Evolutionary conservation across 345 rosid species (phyloP).

Genomic region (Lenwebbia sp.): DNA sequence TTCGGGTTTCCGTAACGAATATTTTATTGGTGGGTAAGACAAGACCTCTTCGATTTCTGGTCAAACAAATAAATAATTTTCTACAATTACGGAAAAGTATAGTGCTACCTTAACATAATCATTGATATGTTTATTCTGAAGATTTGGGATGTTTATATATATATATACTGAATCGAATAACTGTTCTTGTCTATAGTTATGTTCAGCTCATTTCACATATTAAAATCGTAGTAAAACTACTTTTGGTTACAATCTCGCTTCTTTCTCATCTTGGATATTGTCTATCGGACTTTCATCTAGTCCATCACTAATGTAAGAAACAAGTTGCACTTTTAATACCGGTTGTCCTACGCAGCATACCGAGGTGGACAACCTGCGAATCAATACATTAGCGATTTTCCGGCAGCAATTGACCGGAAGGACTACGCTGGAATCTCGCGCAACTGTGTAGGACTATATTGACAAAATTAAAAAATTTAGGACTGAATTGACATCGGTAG

Average conservation of each 20-base stretch:
- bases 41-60: background rate
- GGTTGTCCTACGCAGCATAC: too few relatives aligned
- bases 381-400: too few relatives aligned
- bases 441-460: too few relatives aligned
- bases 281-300: background rate
- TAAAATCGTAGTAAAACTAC: background rate
- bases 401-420: too few relatives aligned
- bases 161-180: background rate
- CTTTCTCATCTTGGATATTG: too few relatives aligned
- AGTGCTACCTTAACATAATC: background rate
- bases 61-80: background rate
- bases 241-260: too few relatives aligned
- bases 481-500: too few relatives aligned
- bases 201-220: background rate
- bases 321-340: background rate
- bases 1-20: too few relatives aligned
- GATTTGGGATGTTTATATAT: background rate
- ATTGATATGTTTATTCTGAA: background rate
- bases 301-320: background rate
- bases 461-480: too few relatives aligned
- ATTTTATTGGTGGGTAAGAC: background rate
- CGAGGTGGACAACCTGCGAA: too few relatives aligned
- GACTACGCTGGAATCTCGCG: too few relatives aligned
- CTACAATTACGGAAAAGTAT: background rate
- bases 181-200: background rate